phyloP scores from a whole-genome alignment of 1,284 basidiomycete genomes.

The Entoloma clypeatum region DNA sequence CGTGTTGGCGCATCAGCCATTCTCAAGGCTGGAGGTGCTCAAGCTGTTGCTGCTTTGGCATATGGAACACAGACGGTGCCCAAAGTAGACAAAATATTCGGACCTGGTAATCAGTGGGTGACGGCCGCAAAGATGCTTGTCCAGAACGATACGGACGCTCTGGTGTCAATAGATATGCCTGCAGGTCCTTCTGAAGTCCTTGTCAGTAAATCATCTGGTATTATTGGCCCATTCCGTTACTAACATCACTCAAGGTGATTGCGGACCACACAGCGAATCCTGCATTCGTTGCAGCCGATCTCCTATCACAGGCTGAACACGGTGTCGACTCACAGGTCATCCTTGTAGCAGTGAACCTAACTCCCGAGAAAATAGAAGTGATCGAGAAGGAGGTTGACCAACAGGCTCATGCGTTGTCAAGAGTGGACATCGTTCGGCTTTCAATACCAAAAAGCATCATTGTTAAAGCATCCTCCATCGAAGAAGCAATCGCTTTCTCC shows the following conservation, averaged over 20 bases:
- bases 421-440: conserved; percentile 88
- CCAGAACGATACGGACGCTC: conserved; percentile 96
- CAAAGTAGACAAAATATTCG: conserved; percentile 99
- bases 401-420: conserved; percentile 84
- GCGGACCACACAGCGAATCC: conserved; percentile 86
- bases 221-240: conserved; percentile 5
- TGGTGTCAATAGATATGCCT: conserved; percentile 98
- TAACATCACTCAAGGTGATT: conserved; percentile 63
- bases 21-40: conserved; percentile 92
- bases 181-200: conserved; percentile 97
- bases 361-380: conserved; percentile 55
- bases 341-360: conserved; percentile 77
- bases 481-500: conserved; percentile 84
- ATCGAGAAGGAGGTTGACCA: conserved; percentile 87
- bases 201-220: conserved; percentile 47
- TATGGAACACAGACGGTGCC: conserved; percentile 94
- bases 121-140: conserved; percentile 99
- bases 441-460: conserved; percentile 93
- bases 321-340: conserved; percentile 98
- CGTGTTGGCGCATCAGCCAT: conserved; percentile 86
- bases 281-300: conserved; percentile 92
- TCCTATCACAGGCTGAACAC: conserved; percentile 97
- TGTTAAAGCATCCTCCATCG: conserved; percentile 63
- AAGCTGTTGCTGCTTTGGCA: conserved; percentile 96
- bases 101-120: conserved; percentile 99